Evolutionary conservation across 2,329 filamentous ascomycete genomes (phyloP), one percentile per base, ranked within the genome.

Genomic region (Colletotrichum somersetense): DNA sequence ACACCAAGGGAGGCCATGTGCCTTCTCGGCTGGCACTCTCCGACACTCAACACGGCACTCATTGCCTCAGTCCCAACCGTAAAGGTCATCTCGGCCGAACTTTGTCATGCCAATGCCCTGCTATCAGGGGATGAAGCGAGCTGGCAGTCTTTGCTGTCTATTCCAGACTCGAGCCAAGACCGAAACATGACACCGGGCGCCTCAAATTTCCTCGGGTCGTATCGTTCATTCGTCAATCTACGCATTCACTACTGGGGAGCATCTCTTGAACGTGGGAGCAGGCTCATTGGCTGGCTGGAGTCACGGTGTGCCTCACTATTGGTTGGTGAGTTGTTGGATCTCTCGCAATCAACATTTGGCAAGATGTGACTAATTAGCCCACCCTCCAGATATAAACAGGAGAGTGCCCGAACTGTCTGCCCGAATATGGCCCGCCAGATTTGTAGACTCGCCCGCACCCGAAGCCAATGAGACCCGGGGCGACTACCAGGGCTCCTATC

Each of bases 201-300:
- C 6, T 64, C 72, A 1, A 83, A 86, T 3, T 92, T 92, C 74
- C 76, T 92, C 7, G 75, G 74, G 1, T 76, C 80, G 0, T 89
- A 88, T 77, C 85, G 82, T 66, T 87, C 81, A 64, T 93, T 90
- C 76, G 79, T 90, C 68, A 89, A 87, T 75, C 85, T 93, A 63
- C 87, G 91, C 68, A 84, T 89, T 1, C 89, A 91, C 58, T 92
- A 91, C 78, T 93, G 91, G 91, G 90, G 89, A 1, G 80, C 86
- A 8, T 89, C 89, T 2, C 80, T 85, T 1, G 80, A 84, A 1
- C 88, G 86, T 66, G 88, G 89, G 1, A 87, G 85, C 26, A 81
- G 83, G 16, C 85, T 91, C 59, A 81, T 92, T 0, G 88, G 89
- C 14, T 92, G 90, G 90, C 78, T 92, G 2, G 90, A 92, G 75